A percentile compares a stretch with the other conserved stretches of the same genome.
These are phyloP conservation scores for Cytospora piceicola DNA, from an alignment of 2,329 filamentous ascomycete genomes.

Conservation along the genomic window DNA sequence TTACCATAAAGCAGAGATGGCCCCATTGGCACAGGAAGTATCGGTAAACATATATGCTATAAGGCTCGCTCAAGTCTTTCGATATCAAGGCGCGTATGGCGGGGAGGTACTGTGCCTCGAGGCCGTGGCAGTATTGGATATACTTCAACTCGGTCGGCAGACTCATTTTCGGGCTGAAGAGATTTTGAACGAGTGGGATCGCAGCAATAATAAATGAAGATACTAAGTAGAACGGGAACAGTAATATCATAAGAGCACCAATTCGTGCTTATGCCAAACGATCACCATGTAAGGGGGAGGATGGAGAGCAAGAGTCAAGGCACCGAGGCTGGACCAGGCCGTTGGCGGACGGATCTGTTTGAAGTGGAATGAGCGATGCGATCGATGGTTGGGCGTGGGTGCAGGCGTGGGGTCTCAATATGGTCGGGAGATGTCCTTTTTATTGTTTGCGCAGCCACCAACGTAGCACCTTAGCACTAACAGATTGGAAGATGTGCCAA, in stretches of 20 bases:
- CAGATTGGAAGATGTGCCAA: neutral
- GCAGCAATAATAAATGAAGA: slow-evolving; percentile 21
- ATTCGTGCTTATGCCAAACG: slow-evolving; percentile 6
- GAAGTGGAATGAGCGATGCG: slow-evolving; percentile 9
- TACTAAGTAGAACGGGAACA: slow-evolving; percentile 27
- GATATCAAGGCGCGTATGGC: slow-evolving; percentile 92
- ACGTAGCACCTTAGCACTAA: neutral
- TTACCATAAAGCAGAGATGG: slow-evolving; percentile 92
- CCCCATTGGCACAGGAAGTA: slow-evolving; percentile 99
- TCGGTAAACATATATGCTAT: slow-evolving; percentile 98
- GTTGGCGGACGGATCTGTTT: slow-evolving; percentile 10
- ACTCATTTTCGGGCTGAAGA: slow-evolving; percentile 26
- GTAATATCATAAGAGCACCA: slow-evolving; percentile 26
- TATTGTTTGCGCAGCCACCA: neutral
- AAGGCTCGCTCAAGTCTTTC: slow-evolving; percentile 94
- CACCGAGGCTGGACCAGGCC: slow-evolving; percentile 11
- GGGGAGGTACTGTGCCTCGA: slow-evolving; percentile 71
- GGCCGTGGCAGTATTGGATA: slow-evolving; percentile 63
- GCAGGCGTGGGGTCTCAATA: slow-evolving; percentile 4
- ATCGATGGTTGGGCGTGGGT: neutral
- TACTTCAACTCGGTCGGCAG: slow-evolving; percentile 58
- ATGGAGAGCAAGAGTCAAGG: neutral
- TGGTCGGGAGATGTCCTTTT: neutral
- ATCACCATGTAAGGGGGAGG: slow-evolving; percentile 7
- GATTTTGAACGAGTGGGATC: slow-evolving; percentile 18